Percentiles rank a stretch among this genome's conserved stretches.
These are phyloP conservation scores for Colletotrichum truncatum DNA, from an alignment of 2,329 filamentous ascomycete species.

Conservation along the genomic window DNA sequence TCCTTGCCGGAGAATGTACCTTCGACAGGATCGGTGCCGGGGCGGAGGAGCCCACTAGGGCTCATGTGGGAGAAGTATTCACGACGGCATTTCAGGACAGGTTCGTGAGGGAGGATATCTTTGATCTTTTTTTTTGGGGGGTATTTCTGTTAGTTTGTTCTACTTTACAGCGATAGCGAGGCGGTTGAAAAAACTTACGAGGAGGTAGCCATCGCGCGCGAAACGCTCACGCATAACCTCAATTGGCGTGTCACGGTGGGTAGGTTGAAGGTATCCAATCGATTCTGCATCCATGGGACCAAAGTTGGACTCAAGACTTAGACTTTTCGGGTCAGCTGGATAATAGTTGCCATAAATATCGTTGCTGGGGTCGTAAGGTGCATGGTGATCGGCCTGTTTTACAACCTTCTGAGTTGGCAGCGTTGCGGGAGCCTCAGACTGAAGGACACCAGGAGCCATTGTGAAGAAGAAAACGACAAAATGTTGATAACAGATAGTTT, in stretches of 20 bases:
- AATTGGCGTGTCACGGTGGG: slow-evolving; percentile 5
- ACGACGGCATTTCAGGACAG: slow-evolving; percentile 14
- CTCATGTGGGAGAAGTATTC: slow-evolving; percentile 28
- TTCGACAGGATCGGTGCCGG: slow-evolving; percentile 19
- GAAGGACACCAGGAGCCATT: slow-evolving; percentile 8
- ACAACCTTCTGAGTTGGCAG: not conserved
- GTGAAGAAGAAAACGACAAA: not conserved
- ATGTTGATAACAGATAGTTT: not conserved
- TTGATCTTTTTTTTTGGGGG: not conserved
- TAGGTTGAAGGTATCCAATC: not conserved
- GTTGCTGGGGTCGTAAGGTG: not conserved
- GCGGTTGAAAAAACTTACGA: not conserved
- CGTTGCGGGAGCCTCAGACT: slow-evolving; percentile 3
- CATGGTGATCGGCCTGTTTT: not conserved
- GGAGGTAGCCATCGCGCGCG: slow-evolving; percentile 18
- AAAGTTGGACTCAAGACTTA: not conserved
- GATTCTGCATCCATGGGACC: slow-evolving; percentile 1
- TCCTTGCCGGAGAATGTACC: slow-evolving; percentile 24
- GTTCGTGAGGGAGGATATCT: slow-evolving; percentile 17
- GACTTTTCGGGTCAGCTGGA: not conserved
- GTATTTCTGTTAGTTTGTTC: not conserved
- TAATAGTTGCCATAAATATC: slow-evolving; percentile 13
- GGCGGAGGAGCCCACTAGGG: slow-evolving; percentile 26
- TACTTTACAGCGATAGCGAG: not conserved
- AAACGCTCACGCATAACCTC: slow-evolving; percentile 21